Conservation (phyloP, 2,329 filamentous ascomycete species). For the Exophiala spinifera region DNA sequence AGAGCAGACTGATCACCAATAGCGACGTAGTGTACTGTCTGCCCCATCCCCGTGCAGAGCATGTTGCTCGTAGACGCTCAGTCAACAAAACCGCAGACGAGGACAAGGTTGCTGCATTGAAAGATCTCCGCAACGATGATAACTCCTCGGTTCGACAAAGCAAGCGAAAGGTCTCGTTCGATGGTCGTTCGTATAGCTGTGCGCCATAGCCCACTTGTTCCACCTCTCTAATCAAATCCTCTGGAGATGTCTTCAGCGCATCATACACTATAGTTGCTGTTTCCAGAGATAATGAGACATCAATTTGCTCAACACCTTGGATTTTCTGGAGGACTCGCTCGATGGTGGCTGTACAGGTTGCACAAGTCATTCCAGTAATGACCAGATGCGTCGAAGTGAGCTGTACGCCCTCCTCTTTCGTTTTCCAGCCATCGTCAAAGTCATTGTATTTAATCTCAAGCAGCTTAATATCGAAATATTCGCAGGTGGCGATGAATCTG, state of each 20-base stretch:
- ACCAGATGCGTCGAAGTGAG: conserved; percentile 3
- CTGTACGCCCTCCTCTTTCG: not conserved
- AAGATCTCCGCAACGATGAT: conserved; percentile 7
- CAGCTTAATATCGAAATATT: conserved; percentile 18
- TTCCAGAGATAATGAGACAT: conserved; percentile 12
- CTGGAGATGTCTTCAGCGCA: not conserved
- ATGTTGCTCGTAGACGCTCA: too few species aligned
- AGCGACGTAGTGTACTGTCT: not conserved
- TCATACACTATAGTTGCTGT: conserved; percentile 18
- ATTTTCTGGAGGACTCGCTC: conserved; percentile 3
- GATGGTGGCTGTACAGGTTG: conserved; percentile 14
- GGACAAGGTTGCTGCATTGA: conserved; percentile 15
- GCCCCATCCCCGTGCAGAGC: too few species aligned
- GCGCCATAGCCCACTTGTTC: conserved; percentile 18
- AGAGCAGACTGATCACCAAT: not conserved
- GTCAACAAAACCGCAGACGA: conserved; percentile 3
- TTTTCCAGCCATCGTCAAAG: conserved; percentile 1
- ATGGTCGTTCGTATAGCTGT: not conserved
- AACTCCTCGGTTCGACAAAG: conserved; percentile 14
- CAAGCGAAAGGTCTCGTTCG: conserved; percentile 1
- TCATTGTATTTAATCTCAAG: conserved; percentile 24
- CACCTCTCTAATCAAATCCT: conserved; percentile 8
- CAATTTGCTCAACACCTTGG: conserved; percentile 5
- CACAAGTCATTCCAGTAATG: conserved; percentile 20
- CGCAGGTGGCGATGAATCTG: conserved; percentile 21